Evolutionary conservation across 208 protist species (phyloP), one percentile per base, ranked within the genome.

Genomic region (Leishmania aethiopica): DNA sequence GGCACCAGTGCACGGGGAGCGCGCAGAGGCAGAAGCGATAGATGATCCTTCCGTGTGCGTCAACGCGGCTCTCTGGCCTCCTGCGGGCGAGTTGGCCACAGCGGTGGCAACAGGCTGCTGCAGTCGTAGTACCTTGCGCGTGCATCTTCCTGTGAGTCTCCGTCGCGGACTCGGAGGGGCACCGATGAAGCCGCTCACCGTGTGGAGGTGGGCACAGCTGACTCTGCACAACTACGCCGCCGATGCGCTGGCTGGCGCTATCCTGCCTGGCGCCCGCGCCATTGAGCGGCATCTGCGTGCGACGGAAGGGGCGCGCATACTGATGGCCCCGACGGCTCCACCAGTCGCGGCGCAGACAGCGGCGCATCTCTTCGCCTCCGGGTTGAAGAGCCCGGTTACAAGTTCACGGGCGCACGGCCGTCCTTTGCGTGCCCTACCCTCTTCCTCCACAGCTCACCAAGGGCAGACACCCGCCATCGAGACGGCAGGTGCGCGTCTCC

Each of bases 161-260:
- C 53, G n/a, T 77, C n/a, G 32, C 35, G 51, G 6, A 4, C 73
- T 49, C 49, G 35, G 37, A 59, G 10, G n/a, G 25, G 47, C 64
- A 25, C 28, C 49, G 32, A 66, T 70, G 37, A 70, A 4, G n/a
- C 32, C 66, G 3, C 19, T 37, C 6, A 15, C 35, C 47, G 42
- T 70, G 60, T 47, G 69, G 51, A 45, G 55, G 51, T 82, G 82
- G 82, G 62, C 73, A 7, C 74, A 79, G 51, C 67, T 74, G 17
- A 82, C 82, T 28, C 37, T 86, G 62, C 82, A 64, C 62, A 86
- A 86, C 77, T 67, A 70, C 72, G 82, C 82, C 25, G 75, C 81
- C 2, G 81, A 80, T 22, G 28, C 57, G 51, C 75, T 85, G 28
- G 13, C n/a, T 8, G 55, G 42, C 45, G 70, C 45, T 32, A 53